phyloP scores from a whole-genome alignment of 2,329 filamentous ascomycete genomes.

The Nemania sp. region DNA sequence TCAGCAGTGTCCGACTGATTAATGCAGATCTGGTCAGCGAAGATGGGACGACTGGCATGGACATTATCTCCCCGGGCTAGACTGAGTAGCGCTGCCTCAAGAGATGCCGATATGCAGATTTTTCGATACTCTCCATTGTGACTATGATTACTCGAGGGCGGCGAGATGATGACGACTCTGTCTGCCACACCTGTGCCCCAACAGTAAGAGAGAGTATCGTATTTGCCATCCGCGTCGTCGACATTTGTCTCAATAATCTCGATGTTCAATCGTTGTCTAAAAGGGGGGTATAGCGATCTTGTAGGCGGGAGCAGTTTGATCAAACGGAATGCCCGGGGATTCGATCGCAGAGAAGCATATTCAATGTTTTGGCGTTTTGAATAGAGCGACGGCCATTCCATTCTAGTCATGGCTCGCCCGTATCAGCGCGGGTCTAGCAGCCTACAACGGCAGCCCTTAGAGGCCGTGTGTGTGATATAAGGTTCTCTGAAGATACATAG shows the following conservation, averaged over 20 bases:
- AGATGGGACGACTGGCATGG: slow-evolving; percentile 17
- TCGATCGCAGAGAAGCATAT: slow-evolving; percentile 14
- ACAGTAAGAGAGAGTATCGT: slow-evolving; percentile 41
- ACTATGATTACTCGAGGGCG: slow-evolving; percentile 13
- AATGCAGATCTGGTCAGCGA: slow-evolving; percentile 34
- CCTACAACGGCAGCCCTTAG: no score
- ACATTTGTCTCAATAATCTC: slow-evolving; percentile 35
- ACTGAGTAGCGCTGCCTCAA: slow-evolving; percentile 39
- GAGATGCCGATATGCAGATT: slow-evolving; percentile 37
- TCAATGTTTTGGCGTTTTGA: background rate
- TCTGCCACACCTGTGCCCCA: slow-evolving; percentile 36
- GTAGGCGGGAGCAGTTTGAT: slow-evolving; percentile 33
- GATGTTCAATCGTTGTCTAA: slow-evolving; percentile 35
- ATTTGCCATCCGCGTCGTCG: slow-evolving; percentile 24
- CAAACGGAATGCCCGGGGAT: slow-evolving; percentile 32
- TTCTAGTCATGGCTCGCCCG: background rate
- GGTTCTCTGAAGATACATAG: no score
- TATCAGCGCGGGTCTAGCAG: background rate
- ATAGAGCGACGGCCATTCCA: background rate
- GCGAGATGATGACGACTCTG: slow-evolving; percentile 35
- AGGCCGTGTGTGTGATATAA: no score
- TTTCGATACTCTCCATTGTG: slow-evolving; percentile 9
- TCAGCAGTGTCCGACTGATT: slow-evolving; percentile 29
- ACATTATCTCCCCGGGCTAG: slow-evolving; percentile 25
- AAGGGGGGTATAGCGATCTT: slow-evolving; percentile 26